A percentile compares a stretch with the other conserved stretches of the same genome.
Evolutionary conservation across 208 protist genomes (phyloP).

Genomic region (Acanthamoeba healyi): DNA sequence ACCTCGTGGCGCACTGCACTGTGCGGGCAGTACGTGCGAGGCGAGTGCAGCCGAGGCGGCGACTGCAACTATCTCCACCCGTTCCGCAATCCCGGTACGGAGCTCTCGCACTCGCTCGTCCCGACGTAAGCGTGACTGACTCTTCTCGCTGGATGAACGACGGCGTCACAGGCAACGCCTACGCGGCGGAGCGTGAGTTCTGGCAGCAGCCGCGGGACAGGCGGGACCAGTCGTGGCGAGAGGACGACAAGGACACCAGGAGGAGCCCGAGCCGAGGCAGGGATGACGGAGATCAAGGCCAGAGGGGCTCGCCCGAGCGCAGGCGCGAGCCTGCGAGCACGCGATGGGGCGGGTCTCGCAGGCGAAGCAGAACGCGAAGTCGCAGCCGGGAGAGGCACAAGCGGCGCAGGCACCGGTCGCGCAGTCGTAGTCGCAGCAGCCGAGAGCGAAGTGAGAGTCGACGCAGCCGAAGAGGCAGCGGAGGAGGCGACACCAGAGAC

Average conservation of each 20-base stretch:
- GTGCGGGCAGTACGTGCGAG: constrained; percentile 52
- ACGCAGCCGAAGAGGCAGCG: neutral
- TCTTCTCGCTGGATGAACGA: neutral
- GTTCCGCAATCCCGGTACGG: constrained; percentile 61
- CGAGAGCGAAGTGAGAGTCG: neutral
- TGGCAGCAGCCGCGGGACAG: neutral
- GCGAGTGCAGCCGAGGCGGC: neutral
- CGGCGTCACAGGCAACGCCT: neutral
- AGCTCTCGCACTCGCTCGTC: neutral
- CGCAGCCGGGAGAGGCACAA: neutral
- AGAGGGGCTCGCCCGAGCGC: too few species aligned
- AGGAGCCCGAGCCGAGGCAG: too few species aligned
- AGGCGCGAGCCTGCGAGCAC: too few species aligned
- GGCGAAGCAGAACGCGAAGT: neutral
- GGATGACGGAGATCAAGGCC: neutral
- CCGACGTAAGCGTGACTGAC: neutral
- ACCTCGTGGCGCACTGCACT: constrained; percentile 28
- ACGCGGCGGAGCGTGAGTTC: neutral
- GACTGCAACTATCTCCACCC: constrained; percentile 64
- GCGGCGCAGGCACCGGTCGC: neutral
- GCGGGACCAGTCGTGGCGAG: neutral
- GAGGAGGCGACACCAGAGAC: neutral
- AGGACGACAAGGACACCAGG: neutral
- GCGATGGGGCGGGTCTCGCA: too few species aligned
- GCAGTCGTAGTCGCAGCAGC: neutral